Evolutionary conservation across 495 filamentous ascomycete species (phyloP), one percentile per base, ranked within the genome.

Genomic region (Penicillium alfredii): DNA sequence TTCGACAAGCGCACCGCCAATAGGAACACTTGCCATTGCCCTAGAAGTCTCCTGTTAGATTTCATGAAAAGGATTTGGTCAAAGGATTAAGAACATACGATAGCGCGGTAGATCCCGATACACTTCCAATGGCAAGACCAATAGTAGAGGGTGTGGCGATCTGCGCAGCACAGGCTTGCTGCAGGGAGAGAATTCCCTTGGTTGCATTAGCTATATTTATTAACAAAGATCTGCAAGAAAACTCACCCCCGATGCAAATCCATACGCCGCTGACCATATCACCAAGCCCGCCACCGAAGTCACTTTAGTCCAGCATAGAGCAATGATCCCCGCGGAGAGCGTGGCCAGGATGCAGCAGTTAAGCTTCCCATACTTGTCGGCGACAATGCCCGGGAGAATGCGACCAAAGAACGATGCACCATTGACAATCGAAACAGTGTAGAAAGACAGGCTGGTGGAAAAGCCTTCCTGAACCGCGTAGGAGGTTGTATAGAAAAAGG

Each of bases 321-420:
- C 60, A 27, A 66, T 55, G 0, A 88, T 62, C 3, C 66, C 72
- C 0, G 80, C 74, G 10, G 73, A 58, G 12, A 64, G 60, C 0
- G 69, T 64, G 31, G 78, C 76, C 3, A 77, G 15, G n/a, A 84
- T 68, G 55, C 80, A 80, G 21, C 70, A 64, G 54, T 88, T 88
- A 65, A 77, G 88, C 16, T 76, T 71, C 0, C 85, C 86, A 19
- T 83, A 53, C 36, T 68, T 71, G 53, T 92, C 86, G 9, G 80
- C 85, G 1, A 82, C 8, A 38, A 78, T 66, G 5, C 81, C 83
- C 44, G 49, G 56, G 3, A 66, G 21, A 0, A 64, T 51, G 1
- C 59, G 57, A n/a, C 68, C 64, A 23, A 67, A 60, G 23, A 65
- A 56, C 0, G 64, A 69, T 10, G 66, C 58, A 0, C 51, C 68